Base-by-base conservation (phyloP, 768 basidiomycete species). In the Sutorius australiensis region DNA sequence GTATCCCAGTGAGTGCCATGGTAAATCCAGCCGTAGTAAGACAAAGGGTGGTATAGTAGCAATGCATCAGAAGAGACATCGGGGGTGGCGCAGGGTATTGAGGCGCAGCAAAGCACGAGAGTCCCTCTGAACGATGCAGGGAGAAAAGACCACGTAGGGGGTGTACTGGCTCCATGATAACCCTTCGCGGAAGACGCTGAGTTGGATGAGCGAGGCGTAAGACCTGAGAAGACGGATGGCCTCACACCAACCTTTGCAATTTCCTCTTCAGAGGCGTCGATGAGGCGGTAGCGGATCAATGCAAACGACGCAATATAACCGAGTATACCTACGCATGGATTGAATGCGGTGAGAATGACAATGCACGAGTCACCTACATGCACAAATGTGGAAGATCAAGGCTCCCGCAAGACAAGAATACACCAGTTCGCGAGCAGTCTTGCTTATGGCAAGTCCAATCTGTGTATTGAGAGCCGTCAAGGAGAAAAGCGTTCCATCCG, bases 371-470 rank as follows among this genome's bases (percentile, higher is more conserved):
- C 14, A 59, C 68, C 21, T 37, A 67, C 68, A 6, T 47, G 67
- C 61, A 56, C 59, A 67, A 9, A 71, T 44, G 27, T 71, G 68
- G 43, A 69, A 66, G 32, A 71, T 45, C 38, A 69, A 46, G 21
- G 69, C 67, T 5, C 69, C 69, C 6, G 66, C 39, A 42, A 69
- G 64, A 48, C 63, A 66, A 12, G 60, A 32, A 54, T 69, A 67
- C 21, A 71, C 48, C 14, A 70, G 28, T 24, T 70, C 59, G 33
- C 61, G 63, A 16, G 57, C 31, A 1, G 47, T n/a, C 0, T 27
- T 21, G 39, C 54, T 40, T 5, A 58, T 3, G 21, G 59, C 13
- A 13, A 33, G 1, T 12, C 57, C 60, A 3, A 62, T 57, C 7
- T 61, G 54, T 6, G 63, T 69, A 24, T 65, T 52, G 21, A 62